A percentile compares a stretch with the other conserved stretches of the same genome.
phyloP scores from a whole-genome alignment of 1,139 yeast species.

The Arxiozyma slooffiae region DNA sequence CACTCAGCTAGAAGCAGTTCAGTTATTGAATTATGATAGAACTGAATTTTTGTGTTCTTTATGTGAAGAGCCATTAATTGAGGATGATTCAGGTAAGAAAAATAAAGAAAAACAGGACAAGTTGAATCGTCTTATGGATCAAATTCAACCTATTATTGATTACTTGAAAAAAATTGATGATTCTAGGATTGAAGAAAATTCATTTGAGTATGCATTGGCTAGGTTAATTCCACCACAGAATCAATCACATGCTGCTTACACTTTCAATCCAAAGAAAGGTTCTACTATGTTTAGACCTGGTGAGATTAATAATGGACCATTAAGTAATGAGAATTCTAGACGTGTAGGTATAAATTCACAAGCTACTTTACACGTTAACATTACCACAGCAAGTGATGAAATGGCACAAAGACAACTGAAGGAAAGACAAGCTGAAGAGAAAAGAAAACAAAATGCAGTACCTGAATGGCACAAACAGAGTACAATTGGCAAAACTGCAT shows the following conservation, averaged over 20 bases:
- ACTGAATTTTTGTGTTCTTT: constrained; percentile 77
- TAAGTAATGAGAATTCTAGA: constrained; percentile 32
- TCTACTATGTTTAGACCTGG: constrained; percentile 35
- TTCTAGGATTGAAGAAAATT: constrained; percentile 73
- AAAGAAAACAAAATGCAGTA: constrained; percentile 83
- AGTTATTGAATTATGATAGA: constrained; percentile 67
- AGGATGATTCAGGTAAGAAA: constrained; percentile 81
- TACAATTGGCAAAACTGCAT: constrained; percentile 60
- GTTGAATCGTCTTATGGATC: constrained; percentile 75
- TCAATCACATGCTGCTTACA: constrained; percentile 53
- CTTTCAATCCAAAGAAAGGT: constrained; percentile 38
- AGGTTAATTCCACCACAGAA: constrained; percentile 79
- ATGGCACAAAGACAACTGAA: constrained; percentile 55
- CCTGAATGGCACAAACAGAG: constrained; percentile 94
- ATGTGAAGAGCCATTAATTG: constrained; percentile 66
- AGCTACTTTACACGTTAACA: constrained; percentile 78
- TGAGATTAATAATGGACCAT: constrained; percentile 27
- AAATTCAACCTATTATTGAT: constrained; percentile 79
- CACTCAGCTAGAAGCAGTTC: constrained; percentile 78
- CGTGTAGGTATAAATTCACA: constrained; percentile 36
- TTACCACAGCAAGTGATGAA: constrained; percentile 79
- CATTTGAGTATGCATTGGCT: constrained; percentile 70
- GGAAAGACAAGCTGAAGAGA: constrained; percentile 61
- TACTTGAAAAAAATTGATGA: constrained; percentile 82
- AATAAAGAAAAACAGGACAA: constrained; percentile 75